A percentile compares a stretch with the other conserved stretches of the same genome.
Evolutionary conservation across 768 basidiomycete genomes (phyloP).

Genomic region (Lentinula boryana): DNA sequence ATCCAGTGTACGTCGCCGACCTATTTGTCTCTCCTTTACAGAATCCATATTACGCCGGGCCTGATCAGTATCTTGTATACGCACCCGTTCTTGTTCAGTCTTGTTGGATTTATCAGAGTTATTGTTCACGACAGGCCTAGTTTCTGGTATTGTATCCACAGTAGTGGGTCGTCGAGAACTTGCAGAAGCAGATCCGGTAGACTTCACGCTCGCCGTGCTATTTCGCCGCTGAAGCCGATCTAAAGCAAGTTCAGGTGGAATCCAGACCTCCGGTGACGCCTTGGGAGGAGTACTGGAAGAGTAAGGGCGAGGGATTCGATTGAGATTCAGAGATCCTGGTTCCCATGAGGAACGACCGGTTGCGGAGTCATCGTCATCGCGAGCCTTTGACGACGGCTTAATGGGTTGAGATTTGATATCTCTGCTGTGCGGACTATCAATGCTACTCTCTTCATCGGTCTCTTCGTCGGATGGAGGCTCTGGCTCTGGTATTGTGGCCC

Average conservation of each 20-base stretch:
- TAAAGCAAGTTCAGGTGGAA: not conserved
- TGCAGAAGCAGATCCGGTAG: constrained; percentile 5
- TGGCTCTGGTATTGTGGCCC: not conserved
- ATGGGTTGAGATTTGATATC: not conserved
- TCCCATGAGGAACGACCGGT: not conserved
- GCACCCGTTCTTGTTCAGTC: constrained; percentile 1
- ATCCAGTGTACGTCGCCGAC: not conserved
- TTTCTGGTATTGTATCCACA: constrained; percentile 1
- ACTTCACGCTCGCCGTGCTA: constrained; percentile 5
- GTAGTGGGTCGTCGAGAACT: not conserved
- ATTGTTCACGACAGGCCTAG: not conserved
- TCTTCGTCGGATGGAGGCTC: not conserved
- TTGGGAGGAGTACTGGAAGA: constrained; percentile 1
- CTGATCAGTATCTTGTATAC: constrained; percentile 4
- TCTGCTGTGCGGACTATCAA: not conserved
- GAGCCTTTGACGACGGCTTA: not conserved
- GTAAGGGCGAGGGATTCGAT: not conserved
- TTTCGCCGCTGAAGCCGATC: not conserved
- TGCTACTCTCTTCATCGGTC: not conserved
- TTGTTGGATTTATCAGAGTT: not conserved
- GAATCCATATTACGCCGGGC: not conserved
- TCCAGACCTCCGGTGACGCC: constrained; percentile 1
- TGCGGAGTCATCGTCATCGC: not conserved
- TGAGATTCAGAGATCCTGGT: not conserved
- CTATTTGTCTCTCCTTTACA: not conserved